phyloP scores from a whole-genome alignment of 345 rosid genomes.

The Turritis glabra region DNA sequence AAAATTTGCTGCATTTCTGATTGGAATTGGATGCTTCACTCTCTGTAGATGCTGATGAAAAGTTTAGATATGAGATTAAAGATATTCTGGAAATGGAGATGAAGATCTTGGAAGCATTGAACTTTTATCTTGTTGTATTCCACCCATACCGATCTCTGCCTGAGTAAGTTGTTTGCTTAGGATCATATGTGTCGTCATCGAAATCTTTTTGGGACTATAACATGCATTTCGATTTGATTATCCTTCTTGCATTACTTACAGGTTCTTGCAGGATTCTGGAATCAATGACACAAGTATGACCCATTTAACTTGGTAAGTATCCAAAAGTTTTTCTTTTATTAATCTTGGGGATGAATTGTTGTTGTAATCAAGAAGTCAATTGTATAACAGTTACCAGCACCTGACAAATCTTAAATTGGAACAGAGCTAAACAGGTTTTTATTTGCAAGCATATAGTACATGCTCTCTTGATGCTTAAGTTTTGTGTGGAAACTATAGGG shows the following conservation, averaged over 20 bases:
- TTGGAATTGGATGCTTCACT: conserved; percentile 21
- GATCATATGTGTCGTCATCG: background rate
- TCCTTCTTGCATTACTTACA: conserved; percentile 39
- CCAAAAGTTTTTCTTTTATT: background rate
- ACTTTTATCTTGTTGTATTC: conserved; percentile 88
- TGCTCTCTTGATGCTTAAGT: conserved; percentile 6
- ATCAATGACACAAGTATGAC: conserved; percentile 67
- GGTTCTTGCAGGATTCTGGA: conserved; percentile 86
- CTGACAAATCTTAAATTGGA: background rate
- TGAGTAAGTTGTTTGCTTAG: conserved; percentile 51
- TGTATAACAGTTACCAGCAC: background rate
- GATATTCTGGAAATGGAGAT: conserved; percentile 98
- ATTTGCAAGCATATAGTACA: background rate
- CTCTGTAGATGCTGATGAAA: conserved; percentile 76
- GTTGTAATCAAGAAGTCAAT: background rate
- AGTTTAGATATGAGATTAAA: conserved; percentile 74
- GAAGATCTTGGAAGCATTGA: conserved; percentile 93
- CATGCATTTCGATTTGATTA: background rate
- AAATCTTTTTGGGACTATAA: background rate
- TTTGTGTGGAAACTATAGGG: conserved; percentile 57
- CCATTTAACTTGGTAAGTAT: conserved; percentile 75
- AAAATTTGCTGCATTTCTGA: conserved; percentile 21
- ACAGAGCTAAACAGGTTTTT: conserved; percentile 1
- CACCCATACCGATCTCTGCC: conserved; percentile 89
- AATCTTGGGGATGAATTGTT: background rate